Base-by-base conservation (phyloP, 106 monocot species). In the Vanilla planifolia region DNA sequence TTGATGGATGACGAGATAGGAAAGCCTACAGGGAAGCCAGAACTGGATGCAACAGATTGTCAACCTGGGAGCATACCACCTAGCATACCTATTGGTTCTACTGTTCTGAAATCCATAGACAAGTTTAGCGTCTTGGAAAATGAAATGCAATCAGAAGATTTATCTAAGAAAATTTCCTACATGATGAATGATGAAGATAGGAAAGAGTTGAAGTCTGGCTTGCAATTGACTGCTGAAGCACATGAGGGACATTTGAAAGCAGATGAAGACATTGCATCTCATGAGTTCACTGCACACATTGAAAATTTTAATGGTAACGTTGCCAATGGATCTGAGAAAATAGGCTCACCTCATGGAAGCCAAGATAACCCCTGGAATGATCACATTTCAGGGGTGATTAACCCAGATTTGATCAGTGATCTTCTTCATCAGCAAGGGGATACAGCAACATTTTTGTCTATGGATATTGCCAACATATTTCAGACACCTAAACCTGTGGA, bases 401-500 rank as follows among this genome's bases (percentile, higher is more conserved):
- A n/a, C n/a, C n/a, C n/a, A n/a, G n/a, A n/a, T n/a, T n/a, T n/a
- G n/a, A n/a, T n/a, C n/a, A n/a, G n/a, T n/a, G n/a, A n/a, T n/a
- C n/a, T n/a, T n/a, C n/a, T n/a, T n/a, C n/a, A n/a, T n/a, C n/a
- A n/a, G n/a, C n/a, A n/a, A n/a, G n/a, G n/a, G 28, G 10, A 57
- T 56, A 26, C 51, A 29, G 58, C 67, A 23, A 22, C 36, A 30
- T 8, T n/a, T 24, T 36, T 21, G 20, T 29, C 34, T 26, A 43
- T 48, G 43, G 76, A 43, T 61, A 29, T 29, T 43, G 14, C 63
- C 13, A 61, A 43, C 33, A 51, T 27, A 65, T 26, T 65, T 48
- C 45, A 51, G 25, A 46, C 35, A 14, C 21, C 48, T 71, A 33
- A 67, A 47, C 17, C 66, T 72, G 43, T 55, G 41, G 32, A 60